phyloP scores from a whole-genome alignment of 2,329 filamentous ascomycete genomes.

The Bertia moriformis region DNA sequence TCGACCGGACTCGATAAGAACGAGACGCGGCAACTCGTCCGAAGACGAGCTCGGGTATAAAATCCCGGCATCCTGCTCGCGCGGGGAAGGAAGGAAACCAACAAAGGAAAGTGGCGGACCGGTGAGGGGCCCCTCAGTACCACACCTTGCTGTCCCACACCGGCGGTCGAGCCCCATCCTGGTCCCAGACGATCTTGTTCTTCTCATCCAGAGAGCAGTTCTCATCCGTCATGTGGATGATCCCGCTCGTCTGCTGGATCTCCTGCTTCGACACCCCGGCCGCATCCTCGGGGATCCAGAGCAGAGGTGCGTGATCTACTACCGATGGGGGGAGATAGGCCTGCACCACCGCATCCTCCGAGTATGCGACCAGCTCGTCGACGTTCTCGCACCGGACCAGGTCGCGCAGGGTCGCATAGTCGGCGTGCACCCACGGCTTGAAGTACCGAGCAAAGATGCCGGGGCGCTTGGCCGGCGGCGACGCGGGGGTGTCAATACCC shows the following conservation, averaged over 20 bases:
- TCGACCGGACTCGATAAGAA: no score
- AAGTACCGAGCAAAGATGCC: constrained; percentile 54
- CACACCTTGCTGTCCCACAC: constrained; percentile 37
- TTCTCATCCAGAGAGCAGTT: constrained; percentile 59
- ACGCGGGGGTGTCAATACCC: constrained; percentile 16
- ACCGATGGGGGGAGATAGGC: constrained; percentile 66
- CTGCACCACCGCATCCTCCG: constrained; percentile 42
- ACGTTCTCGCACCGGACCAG: constrained; percentile 45
- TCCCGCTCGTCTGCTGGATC: constrained; percentile 53
- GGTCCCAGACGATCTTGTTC: constrained; percentile 46
- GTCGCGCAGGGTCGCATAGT: constrained; percentile 57
- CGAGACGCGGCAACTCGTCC: no score
- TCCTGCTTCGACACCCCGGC: constrained; percentile 67
- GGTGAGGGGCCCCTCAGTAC: no score
- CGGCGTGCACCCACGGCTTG: constrained; percentile 62
- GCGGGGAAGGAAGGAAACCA: no score
- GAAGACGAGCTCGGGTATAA: no score
- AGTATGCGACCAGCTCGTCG: constrained; percentile 33
- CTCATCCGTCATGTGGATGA: constrained; percentile 70
- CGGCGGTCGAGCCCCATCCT: constrained; percentile 37
- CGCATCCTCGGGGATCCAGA: constrained; percentile 72
- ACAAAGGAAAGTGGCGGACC: no score
- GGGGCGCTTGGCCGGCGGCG: constrained; percentile 26
- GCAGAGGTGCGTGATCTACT: constrained; percentile 41
- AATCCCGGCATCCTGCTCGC: no score